Percentiles rank a stretch among this genome's conserved stretches.
These are phyloP conservation scores for Petrea volubilis DNA, from an alignment of 257 asterid genomes.

Conservation along the genomic window DNA sequence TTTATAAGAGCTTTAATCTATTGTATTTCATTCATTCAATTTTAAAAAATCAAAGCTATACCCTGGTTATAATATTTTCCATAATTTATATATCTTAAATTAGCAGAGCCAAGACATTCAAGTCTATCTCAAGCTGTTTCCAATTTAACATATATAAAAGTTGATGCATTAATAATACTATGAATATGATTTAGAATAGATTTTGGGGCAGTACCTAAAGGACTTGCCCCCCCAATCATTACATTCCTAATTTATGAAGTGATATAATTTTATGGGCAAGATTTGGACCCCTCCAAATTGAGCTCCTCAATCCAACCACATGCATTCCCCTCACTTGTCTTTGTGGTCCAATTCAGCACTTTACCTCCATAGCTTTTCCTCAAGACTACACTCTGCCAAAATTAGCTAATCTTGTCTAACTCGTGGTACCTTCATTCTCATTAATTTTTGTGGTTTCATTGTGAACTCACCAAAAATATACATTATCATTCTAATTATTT, in stretches of 20 bases:
- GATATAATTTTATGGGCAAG: slow-evolving; percentile 2
- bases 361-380: slow-evolving; percentile 11
- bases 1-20: too few species aligned
- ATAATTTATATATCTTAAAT: too few species aligned
- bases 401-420: background rate
- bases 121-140: too few species aligned
- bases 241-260: slow-evolving; percentile 5
- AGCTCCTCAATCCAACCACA: slow-evolving; percentile 30
- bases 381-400: background rate
- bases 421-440: background rate
- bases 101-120: too few species aligned
- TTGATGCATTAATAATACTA: too few species aligned
- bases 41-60: too few species aligned
- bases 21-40: too few species aligned
- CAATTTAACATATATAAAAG: too few species aligned
- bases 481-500: too few species aligned
- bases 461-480: background rate
- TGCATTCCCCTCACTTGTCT: slow-evolving; percentile 4
- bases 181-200: slow-evolving; percentile 2
- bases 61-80: too few species aligned
- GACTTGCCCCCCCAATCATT: background rate
- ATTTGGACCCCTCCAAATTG: slow-evolving; percentile 26
- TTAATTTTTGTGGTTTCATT: background rate
- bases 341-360: slow-evolving; percentile 30
- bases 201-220: background rate